Evolutionary conservation across 2,329 filamentous ascomycete species (phyloP), one percentile per base, ranked within the genome.

Genomic region (Fusarium sp.): DNA sequence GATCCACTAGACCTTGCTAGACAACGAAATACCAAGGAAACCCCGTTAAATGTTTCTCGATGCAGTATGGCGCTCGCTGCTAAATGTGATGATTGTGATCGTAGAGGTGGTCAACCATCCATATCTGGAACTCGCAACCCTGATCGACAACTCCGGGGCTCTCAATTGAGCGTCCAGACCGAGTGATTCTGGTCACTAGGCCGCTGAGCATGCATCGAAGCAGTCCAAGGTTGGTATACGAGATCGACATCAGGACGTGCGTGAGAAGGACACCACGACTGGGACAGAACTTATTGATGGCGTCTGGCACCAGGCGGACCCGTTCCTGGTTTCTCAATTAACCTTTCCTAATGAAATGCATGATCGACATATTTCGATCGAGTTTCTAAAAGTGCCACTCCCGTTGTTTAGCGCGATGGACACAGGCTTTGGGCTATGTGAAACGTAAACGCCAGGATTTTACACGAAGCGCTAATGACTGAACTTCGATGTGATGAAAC

Each of bases 361-460:
- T 19, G 41, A 59, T 54, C 48, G 19, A 12, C 56, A 28, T 12
- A 14, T 45, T 30, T 49, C 31, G n/a, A 42, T 51, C 14, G 31
- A 34, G 52, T 44, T 50, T 68, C 44, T 23, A 25, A 48, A 30
- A n/a, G 30, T 55, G 56, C 53, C 49, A 55, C 37, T 63, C 62
- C 57, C 53, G 45, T 45, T 39, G 28, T 42, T 48, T 66, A 56
- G 52, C 31, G 65, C 39, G 3, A 51, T 61, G 37, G 42, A 50
- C 37, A 53, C 16, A 45, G 18, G 14, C 44, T 67, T 59, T 63
- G 12, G 16, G 16, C 65, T 39, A 53, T 37, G 10, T 18, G 45
- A 53, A 70, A 31, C 37, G 25, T 26, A 66, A 58, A 58, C 67
- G 52, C 67, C 62, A 63, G 16, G 7, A 26, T 62, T 48, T 26